Percentiles rank a stretch among this genome's conserved stretches.
Evolutionary conservation across 176 grass and related monocot species (phyloP).

Genomic region (Stipa capillata): DNA sequence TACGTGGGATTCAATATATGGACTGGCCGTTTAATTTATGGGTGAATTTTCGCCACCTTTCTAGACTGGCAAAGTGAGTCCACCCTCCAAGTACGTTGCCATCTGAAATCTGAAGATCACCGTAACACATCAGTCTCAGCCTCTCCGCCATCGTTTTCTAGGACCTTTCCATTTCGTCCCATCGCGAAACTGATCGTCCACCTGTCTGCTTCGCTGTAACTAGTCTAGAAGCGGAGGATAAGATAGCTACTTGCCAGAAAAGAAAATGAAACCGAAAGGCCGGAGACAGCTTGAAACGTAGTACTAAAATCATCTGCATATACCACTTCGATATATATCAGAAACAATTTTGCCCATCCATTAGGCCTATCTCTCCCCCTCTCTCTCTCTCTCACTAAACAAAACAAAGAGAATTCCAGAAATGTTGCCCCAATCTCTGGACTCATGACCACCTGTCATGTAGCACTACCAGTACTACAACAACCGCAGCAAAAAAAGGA

Average conservation of each 20-base stretch:
- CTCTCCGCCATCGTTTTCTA: too few relatives aligned
- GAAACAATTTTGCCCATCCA: conserved; percentile 6
- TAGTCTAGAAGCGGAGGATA: background rate
- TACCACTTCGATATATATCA: conserved; percentile 51
- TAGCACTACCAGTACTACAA: background rate
- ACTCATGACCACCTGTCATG: background rate
- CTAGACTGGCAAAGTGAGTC: too few relatives aligned
- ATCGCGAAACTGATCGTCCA: background rate
- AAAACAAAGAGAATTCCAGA: background rate
- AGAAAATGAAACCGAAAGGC: background rate
- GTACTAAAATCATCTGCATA: conserved; percentile 27
- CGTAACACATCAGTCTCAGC: too few relatives aligned
- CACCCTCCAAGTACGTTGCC: too few relatives aligned
- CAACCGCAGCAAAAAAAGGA: background rate
- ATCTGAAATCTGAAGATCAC: too few relatives aligned
- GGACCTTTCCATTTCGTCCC: too few relatives aligned
- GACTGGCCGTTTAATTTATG: too few relatives aligned
- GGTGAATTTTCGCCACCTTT: too few relatives aligned
- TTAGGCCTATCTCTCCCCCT: background rate
- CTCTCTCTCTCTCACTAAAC: conserved; percentile 3
- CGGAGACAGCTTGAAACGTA: too few relatives aligned
- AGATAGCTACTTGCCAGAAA: background rate
- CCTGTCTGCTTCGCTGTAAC: background rate
- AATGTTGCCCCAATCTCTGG: background rate
- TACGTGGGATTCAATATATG: too few relatives aligned